phyloP scores from a whole-genome alignment of 495 filamentous ascomycete genomes.

The Podospora anserina region DNA sequence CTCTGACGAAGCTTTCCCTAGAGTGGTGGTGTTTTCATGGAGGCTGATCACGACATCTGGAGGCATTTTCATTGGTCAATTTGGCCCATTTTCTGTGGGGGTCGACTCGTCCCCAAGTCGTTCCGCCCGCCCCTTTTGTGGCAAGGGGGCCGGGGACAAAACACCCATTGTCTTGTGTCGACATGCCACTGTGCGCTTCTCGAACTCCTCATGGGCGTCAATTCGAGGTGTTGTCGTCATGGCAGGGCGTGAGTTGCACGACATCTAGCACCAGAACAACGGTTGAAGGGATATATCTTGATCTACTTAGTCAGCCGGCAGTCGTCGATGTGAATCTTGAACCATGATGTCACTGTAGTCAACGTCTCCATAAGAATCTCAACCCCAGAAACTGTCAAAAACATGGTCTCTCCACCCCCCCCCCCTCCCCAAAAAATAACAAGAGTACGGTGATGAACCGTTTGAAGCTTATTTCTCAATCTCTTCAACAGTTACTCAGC shows the following conservation, averaged over 20 bases:
- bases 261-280: background rate
- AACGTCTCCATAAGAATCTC: background rate
- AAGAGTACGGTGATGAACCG: background rate
- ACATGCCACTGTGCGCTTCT: background rate
- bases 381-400: conserved; percentile 8
- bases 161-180: background rate
- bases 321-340: conserved; percentile 1
- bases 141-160: background rate
- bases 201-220: background rate
- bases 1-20: conserved; percentile 24
- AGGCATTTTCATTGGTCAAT: conserved; percentile 30
- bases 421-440: too few relatives aligned
- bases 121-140: conserved; percentile 15
- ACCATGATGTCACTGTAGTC: conserved; percentile 4
- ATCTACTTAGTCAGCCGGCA: background rate
- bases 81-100: conserved; percentile 25
- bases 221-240: background rate
- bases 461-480: background rate
- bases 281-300: background rate
- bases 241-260: background rate
- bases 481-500: background rate
- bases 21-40: conserved; percentile 35
- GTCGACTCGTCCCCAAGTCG: conserved; percentile 11
- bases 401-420: background rate
- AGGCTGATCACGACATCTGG: conserved; percentile 38